Evolutionary conservation across 2,329 filamentous ascomycete genomes (phyloP), one percentile per base, ranked within the genome.

Genomic region (Albifimbria verrucaria): DNA sequence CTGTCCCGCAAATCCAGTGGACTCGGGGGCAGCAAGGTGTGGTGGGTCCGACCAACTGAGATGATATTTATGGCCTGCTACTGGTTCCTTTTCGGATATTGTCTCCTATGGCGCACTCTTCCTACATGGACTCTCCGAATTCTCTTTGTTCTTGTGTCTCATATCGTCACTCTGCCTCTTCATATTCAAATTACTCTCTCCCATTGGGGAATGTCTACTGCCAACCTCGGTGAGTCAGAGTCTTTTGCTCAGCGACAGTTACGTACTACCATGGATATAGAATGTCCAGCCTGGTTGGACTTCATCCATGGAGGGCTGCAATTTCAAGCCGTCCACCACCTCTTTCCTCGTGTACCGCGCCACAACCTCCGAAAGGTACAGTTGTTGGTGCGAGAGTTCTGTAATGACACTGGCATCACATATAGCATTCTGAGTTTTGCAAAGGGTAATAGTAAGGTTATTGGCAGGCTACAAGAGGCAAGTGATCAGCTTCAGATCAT

Each of bases 101-200:
- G 77, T n/a, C 74, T 87, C 6, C 64, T 89, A 23, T 86, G 82
- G 75, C 75, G 76, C 55, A 72, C 73, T 4, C 77, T 90, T 42
- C 85, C 85, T 2, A 80, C 74, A 49, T 82, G 76, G 72, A 74
- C 74, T 53, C 74, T 75, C 21, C 83, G 85, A 22, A 72, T 89
- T 53, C 65, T 72, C 48, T 90, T 86, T 59, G 77, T 89, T 2
- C 68, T 89, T 41, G 72, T 88, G 51, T 83, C 79, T 23, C 86
- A 89, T 67, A 77, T 84, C 48, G 69, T 86, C 63, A 86, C 85
- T 24, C 83, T 86, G 76, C 85, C 85, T 1, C 76, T 89, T 21
- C 87, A 90, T 64, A 77, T 89, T 2, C 87, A 89, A 61, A 88
- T 90, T 66, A 89, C 86, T 0, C 79, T 89, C 9, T 86, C 81